Conservation (phyloP, 2,329 filamentous ascomycete species). For the Colletotrichum cordylinicola region DNA sequence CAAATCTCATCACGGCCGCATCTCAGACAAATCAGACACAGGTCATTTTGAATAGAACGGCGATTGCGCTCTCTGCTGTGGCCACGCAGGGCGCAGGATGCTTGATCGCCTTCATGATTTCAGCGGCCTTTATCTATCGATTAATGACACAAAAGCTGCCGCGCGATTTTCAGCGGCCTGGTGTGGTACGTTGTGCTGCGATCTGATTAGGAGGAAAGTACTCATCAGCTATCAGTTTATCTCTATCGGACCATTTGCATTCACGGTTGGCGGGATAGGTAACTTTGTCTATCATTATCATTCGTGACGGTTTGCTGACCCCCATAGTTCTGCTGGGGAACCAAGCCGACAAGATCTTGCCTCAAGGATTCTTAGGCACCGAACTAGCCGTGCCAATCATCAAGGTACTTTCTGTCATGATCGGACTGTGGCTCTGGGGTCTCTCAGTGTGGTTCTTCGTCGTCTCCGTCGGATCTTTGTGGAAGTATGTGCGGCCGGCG, state of each 20-base stretch:
- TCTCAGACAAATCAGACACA: slow-evolving; percentile 26
- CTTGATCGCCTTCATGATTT: slow-evolving; percentile 75
- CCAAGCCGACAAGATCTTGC: slow-evolving; percentile 48
- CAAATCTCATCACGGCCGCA: slow-evolving; percentile 55
- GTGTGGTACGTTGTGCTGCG: slow-evolving; percentile 57
- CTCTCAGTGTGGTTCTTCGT: slow-evolving; percentile 87
- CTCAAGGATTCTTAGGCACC: slow-evolving; percentile 46
- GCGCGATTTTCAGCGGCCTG: slow-evolving; percentile 75
- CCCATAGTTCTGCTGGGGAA: slow-evolving; percentile 48
- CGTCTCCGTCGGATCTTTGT: slow-evolving; percentile 77
- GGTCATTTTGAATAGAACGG: slow-evolving; percentile 42
- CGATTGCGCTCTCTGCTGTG: slow-evolving; percentile 55
- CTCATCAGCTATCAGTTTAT: slow-evolving; percentile 63
- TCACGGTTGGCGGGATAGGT: slow-evolving; percentile 54
- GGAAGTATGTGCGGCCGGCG: slow-evolving; percentile 64
- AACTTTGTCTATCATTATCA: neutral
- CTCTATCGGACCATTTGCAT: slow-evolving; percentile 76
- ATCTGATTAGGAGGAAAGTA: too few species aligned
- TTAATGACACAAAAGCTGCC: slow-evolving; percentile 90
- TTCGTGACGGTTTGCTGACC: neutral
- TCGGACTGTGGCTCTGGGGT: slow-evolving; percentile 82
- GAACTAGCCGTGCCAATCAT: slow-evolving; percentile 48
- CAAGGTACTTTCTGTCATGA: slow-evolving; percentile 60
- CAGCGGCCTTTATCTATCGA: slow-evolving; percentile 82
- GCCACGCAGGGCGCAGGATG: slow-evolving; percentile 61